Percentiles rank a stretch among this genome's conserved stretches.
These are phyloP conservation scores for Trichoderma citrinoviride DNA, from an alignment of 2,329 filamentous ascomycete genomes.

Conservation along the genomic window DNA sequence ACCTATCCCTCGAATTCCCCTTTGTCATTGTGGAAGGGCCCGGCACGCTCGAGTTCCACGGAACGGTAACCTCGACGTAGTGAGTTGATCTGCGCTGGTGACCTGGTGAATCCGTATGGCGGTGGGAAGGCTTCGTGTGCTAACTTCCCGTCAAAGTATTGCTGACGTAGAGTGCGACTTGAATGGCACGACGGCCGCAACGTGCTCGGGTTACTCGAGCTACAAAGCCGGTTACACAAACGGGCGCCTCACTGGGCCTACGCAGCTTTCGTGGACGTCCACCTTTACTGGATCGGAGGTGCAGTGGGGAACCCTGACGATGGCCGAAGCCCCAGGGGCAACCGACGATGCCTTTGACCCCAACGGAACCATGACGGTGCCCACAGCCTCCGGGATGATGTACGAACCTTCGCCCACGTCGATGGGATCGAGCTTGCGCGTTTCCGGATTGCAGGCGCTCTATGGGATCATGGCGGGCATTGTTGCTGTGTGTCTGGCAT, in stretches of 20 bases:
- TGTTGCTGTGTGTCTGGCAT: neutral
- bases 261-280: slow-evolving; percentile 45
- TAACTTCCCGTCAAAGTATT: slow-evolving; percentile 36
- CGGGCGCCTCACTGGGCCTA: slow-evolving; percentile 42
- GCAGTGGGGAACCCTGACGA: slow-evolving; percentile 46
- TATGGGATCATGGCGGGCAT: slow-evolving; percentile 3
- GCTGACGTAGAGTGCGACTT: slow-evolving; percentile 45
- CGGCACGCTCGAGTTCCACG: slow-evolving; percentile 44
- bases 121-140: neutral
- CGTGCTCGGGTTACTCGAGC: slow-evolving; percentile 50
- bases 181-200: slow-evolving; percentile 43
- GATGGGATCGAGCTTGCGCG: slow-evolving; percentile 2
- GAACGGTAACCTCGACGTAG: slow-evolving; percentile 44
- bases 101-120: neutral
- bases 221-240: slow-evolving; percentile 40
- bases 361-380: slow-evolving; percentile 25
- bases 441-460: neutral
- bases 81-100: slow-evolving; percentile 29
- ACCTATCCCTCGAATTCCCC: slow-evolving; percentile 46
- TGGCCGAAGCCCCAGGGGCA: slow-evolving; percentile 38
- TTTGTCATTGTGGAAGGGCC: slow-evolving; percentile 48
- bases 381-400: slow-evolving; percentile 22
- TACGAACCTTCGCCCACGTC: slow-evolving; percentile 18
- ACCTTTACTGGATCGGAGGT: slow-evolving; percentile 43
- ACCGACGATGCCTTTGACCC: slow-evolving; percentile 31